Evolutionary conservation across 306 rosid species (phyloP).

Genomic region (Begonia masoniana): DNA sequence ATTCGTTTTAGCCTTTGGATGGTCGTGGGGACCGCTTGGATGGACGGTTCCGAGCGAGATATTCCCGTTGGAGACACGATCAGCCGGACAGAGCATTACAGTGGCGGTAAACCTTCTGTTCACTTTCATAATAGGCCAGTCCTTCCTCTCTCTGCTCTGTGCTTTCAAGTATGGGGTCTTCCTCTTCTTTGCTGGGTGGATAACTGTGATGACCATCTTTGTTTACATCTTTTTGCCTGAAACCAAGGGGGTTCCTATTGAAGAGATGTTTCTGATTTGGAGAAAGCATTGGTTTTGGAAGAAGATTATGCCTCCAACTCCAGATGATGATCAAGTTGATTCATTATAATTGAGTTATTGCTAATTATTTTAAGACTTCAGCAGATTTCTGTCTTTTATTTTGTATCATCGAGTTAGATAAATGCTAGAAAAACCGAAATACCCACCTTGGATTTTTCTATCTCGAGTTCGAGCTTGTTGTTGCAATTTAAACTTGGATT

Average conservation of each 20-base stretch:
- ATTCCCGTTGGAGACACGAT: constrained; percentile 47
- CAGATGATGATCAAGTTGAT: constrained; percentile 12
- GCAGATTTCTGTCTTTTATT: too few species aligned
- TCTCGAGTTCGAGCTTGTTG: too few species aligned
- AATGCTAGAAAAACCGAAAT: too few species aligned
- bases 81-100: constrained; percentile 64
- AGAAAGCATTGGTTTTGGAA: constrained; percentile 62
- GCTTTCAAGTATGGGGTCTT: constrained; percentile 39
- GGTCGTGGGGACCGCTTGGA: constrained; percentile 75
- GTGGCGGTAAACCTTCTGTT: constrained; percentile 55
- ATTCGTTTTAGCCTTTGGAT: constrained; percentile 71
- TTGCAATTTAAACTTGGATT: too few species aligned
- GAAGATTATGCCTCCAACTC: constrained; percentile 24
- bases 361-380: too few species aligned
- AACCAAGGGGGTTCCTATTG: constrained; percentile 58
- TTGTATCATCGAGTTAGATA: too few species aligned
- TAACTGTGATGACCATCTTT: constrained; percentile 46
- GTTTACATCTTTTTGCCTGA: constrained; percentile 50
- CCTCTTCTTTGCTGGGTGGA: constrained; percentile 65
- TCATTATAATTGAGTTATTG: too few species aligned
- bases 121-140: constrained; percentile 46
- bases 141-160: constrained; percentile 46
- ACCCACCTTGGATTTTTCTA: too few species aligned
- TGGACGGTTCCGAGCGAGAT: constrained; percentile 73
- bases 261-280: constrained; percentile 46